Percentiles rank a stretch among this genome's conserved stretches.
Conservation (phyloP, 2,329 filamentous ascomycete genomes). For the Aspergillus sp. region DNA sequence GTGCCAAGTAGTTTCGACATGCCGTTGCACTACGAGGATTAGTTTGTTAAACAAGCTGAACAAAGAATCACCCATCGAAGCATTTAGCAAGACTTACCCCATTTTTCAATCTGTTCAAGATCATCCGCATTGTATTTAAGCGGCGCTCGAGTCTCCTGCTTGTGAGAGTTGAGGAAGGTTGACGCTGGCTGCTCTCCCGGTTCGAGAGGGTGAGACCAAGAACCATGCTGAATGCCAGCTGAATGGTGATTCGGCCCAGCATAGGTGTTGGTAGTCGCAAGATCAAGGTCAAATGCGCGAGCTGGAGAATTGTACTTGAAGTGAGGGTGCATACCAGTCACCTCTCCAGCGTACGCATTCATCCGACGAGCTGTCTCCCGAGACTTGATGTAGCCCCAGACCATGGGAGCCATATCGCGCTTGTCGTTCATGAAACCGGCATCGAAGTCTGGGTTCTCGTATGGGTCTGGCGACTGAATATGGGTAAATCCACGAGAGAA, state of each 20-base stretch:
- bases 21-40: conserved; percentile 50
- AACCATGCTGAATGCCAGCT: conserved; percentile 65
- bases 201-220: conserved; percentile 59
- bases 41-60: neutral
- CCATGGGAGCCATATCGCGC: conserved; percentile 76
- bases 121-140: conserved; percentile 56
- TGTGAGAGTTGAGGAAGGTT: conserved; percentile 57
- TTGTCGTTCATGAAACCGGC: conserved; percentile 81
- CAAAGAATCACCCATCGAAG: neutral
- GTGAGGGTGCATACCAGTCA: conserved; percentile 60
- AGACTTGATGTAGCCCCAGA: conserved; percentile 78
- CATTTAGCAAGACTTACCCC: conserved; percentile 28
- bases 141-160: conserved; percentile 53
- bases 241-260: conserved; percentile 65
- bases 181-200: conserved; percentile 46
- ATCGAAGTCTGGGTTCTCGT: conserved; percentile 70
- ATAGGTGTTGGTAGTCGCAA: conserved; percentile 68
- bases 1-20: conserved; percentile 73
- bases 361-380: conserved; percentile 72
- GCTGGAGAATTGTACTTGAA: conserved; percentile 65
- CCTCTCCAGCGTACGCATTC: conserved; percentile 71
- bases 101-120: conserved; percentile 58
- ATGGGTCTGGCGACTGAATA: conserved; percentile 64
- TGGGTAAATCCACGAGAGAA: conserved; percentile 67
- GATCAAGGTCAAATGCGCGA: conserved; percentile 64